Conservation (phyloP, 345 rosid species). For the Lepidium sativum region DNA sequence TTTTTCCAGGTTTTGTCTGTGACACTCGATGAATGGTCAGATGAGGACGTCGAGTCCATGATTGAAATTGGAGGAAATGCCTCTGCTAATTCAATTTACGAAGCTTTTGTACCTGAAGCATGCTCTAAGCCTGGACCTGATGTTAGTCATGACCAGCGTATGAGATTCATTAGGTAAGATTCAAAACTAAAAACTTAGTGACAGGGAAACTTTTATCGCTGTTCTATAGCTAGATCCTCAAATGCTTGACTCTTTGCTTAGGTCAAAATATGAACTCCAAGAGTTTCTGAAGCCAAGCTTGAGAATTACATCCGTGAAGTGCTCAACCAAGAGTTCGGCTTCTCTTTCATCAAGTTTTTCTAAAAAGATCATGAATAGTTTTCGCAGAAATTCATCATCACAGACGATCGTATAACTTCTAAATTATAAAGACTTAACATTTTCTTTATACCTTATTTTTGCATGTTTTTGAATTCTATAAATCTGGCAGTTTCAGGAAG, state of each 20-base stretch:
- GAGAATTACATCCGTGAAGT: slow-evolving; percentile 49
- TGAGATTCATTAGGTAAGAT: slow-evolving; percentile 58
- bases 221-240: neutral
- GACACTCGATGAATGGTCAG: slow-evolving; percentile 94
- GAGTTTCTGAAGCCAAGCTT: slow-evolving; percentile 90
- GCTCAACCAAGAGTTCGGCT: slow-evolving; percentile 27
- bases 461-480: neutral
- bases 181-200: neutral
- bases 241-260: slow-evolving; percentile 25
- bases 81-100: slow-evolving; percentile 61
- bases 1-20: slow-evolving; percentile 67
- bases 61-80: slow-evolving; percentile 66
- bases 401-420: slow-evolving; percentile 30
- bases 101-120: slow-evolving; percentile 57
- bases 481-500: slow-evolving; percentile 19
- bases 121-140: slow-evolving; percentile 60
- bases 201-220: neutral
- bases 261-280: slow-evolving; percentile 93
- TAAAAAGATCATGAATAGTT: slow-evolving; percentile 54
- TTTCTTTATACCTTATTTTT: neutral
- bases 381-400: slow-evolving; percentile 46
- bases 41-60: slow-evolving; percentile 63
- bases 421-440: neutral
- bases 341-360: slow-evolving; percentile 57
- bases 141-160: slow-evolving; percentile 65